Evolutionary conservation across 2,329 filamentous ascomycete genomes (phyloP).

Genomic region (Chaetoscypha palmicola): DNA sequence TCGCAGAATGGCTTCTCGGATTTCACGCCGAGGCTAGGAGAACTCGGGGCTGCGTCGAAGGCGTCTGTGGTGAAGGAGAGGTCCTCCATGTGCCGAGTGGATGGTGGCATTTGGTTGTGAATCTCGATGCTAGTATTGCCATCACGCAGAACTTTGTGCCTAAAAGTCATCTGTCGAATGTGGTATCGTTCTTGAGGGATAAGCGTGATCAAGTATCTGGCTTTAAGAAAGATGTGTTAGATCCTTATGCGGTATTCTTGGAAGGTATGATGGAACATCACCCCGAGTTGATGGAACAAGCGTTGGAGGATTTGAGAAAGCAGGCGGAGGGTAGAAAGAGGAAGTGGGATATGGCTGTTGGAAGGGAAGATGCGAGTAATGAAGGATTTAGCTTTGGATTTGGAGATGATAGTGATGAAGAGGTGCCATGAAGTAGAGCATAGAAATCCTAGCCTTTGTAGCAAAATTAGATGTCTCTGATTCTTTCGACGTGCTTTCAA

Average conservation of each 20-base stretch:
- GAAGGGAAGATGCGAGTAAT: conserved; percentile 39
- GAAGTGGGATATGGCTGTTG: conserved; percentile 78
- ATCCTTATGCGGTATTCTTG: conserved; percentile 71
- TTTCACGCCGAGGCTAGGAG: conserved; percentile 79
- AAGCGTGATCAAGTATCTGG: conserved; percentile 83
- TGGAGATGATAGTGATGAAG: conserved; percentile 47
- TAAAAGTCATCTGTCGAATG: conserved; percentile 59
- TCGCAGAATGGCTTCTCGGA: conserved; percentile 90
- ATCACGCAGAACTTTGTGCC: conserved; percentile 96
- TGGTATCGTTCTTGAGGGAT: conserved; percentile 72
- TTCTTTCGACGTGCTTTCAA: background rate
- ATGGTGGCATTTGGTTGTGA: conserved; percentile 96
- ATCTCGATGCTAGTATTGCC: conserved; percentile 76
- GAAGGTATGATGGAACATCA: conserved; percentile 55
- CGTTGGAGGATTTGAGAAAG: conserved; percentile 56
- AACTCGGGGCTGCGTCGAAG: conserved; percentile 73
- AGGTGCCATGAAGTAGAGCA: conserved; percentile 30
- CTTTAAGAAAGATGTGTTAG: conserved; percentile 63
- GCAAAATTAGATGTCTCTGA: too few species aligned
- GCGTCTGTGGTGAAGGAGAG: conserved; percentile 76
- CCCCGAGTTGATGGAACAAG: conserved; percentile 61
- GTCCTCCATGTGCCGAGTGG: conserved; percentile 87
- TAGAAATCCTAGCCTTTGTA: too few species aligned
- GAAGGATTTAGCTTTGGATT: conserved; percentile 58
- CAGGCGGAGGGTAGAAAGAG: conserved; percentile 62